Percentiles rank a stretch among this genome's conserved stretches.
Conservation (phyloP, 768 basidiomycete genomes). For the Mrakia frigida region DNA sequence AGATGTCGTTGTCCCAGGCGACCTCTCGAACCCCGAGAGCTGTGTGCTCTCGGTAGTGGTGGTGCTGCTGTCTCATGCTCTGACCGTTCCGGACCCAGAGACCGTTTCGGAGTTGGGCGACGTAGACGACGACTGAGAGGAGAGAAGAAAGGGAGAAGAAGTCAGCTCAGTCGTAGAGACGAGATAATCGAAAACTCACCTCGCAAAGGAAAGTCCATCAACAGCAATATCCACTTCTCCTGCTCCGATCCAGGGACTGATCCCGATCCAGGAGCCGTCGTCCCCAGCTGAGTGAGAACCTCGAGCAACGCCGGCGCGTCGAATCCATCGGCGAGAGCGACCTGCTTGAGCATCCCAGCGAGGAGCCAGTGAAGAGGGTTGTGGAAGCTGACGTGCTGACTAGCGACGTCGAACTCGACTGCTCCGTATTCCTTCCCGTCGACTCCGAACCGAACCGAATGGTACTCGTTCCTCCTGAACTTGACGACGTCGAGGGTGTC, state of each 20-base stretch:
- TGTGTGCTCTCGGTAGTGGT: conserved; percentile 95
- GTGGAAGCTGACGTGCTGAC: conserved; percentile 74
- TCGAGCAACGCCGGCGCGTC: background rate
- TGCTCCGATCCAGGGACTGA: background rate
- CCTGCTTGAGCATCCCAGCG: conserved; percentile 80
- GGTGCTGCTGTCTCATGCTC: conserved; percentile 84
- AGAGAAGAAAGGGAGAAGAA: conserved; percentile 20
- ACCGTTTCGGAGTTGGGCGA: conserved; percentile 89
- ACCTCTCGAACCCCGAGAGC: conserved; percentile 64
- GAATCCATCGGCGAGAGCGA: conserved; percentile 5
- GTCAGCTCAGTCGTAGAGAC: conserved; percentile 11
- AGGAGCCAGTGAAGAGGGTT: conserved; percentile 87
- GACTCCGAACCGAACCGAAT: conserved; percentile 62
- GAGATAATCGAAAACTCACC: conserved; percentile 52
- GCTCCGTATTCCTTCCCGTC: conserved; percentile 51
- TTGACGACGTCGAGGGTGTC: conserved; percentile 35
- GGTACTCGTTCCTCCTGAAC: conserved; percentile 38
- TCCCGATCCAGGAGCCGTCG: no score
- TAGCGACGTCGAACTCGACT: conserved; percentile 61
- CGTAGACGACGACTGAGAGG: conserved; percentile 69
- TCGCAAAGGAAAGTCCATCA: conserved; percentile 83
- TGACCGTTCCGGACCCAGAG: conserved; percentile 98
- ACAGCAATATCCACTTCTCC: conserved; percentile 53
- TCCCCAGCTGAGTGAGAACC: background rate
- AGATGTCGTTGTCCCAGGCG: conserved; percentile 93